phyloP scores from a whole-genome alignment of 139 green algal genomes.

The Dunaliella sp. region DNA sequence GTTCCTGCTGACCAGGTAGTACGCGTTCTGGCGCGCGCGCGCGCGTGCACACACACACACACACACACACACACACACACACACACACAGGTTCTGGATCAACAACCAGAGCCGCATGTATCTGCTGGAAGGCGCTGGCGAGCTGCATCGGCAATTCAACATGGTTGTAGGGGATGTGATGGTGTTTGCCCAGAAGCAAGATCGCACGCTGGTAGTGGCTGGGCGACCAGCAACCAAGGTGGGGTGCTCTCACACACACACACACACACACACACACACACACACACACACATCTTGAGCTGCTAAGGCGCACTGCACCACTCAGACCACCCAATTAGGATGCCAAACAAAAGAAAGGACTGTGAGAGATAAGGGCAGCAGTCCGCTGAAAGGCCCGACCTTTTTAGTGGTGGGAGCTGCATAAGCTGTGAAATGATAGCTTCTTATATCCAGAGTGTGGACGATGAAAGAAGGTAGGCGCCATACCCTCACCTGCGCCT shows the following conservation, averaged over 20 bases:
- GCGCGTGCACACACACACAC: not conserved
- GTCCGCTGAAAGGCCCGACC: too few relatives aligned
- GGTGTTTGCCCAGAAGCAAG: constrained; percentile 65
- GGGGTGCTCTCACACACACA: not conserved
- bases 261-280: constrained; percentile 11
- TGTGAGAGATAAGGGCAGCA: too few relatives aligned
- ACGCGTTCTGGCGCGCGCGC: too few relatives aligned
- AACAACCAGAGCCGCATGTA: constrained; percentile 76
- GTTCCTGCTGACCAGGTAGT: not conserved
- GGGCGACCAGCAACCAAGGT: constrained; percentile 53
- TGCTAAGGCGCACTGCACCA: too few relatives aligned
- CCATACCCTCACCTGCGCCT: too few relatives aligned
- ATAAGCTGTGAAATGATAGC: too few relatives aligned
- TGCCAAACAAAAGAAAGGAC: too few relatives aligned
- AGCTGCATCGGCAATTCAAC: constrained; percentile 60
- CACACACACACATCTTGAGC: too few relatives aligned
- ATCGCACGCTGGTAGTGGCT: constrained; percentile 58
- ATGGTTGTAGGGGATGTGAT: constrained; percentile 67
- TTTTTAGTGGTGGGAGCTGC: too few relatives aligned
- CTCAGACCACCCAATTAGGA: too few relatives aligned
- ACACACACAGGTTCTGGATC: constrained; percentile 62
- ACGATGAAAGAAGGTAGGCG: too few relatives aligned
- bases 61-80: not conserved
- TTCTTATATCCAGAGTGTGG: too few relatives aligned
- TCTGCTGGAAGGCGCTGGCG: constrained; percentile 60